Conservation (phyloP, 305 asterid genomes). For the Solanum hybrid region DNA sequence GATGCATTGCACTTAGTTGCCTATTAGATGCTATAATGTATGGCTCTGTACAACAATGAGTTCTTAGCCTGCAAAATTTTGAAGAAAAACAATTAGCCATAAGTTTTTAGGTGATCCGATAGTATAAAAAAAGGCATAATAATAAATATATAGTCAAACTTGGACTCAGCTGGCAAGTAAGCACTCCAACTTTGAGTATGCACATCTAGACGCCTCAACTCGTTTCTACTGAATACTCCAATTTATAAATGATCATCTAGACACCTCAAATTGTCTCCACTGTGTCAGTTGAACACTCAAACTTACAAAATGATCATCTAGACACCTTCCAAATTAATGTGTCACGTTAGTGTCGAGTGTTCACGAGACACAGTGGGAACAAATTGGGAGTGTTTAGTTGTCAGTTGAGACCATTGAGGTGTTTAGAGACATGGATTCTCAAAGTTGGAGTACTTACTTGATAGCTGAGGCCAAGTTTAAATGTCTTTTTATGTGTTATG, state of each 20-base stretch:
- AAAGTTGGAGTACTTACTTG: not conserved
- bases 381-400: not conserved
- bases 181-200: not conserved
- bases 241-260: not conserved
- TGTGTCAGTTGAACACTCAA: not conserved
- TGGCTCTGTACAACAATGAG: constrained; percentile 51
- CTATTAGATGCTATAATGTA: constrained; percentile 48
- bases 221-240: not conserved
- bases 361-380: not conserved
- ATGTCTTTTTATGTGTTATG: not conserved
- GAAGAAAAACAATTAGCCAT: not conserved
- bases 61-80: constrained; percentile 34
- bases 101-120: not conserved
- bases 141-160: too few species aligned
- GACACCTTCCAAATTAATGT: not conserved
- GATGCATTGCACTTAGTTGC: constrained; percentile 62
- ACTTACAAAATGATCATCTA: not conserved
- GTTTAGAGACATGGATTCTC: not conserved
- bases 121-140: too few species aligned
- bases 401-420: not conserved
- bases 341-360: not conserved
- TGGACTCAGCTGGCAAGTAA: not conserved
- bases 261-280: not conserved
- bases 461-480: not conserved
- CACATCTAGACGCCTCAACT: not conserved